These are phyloP conservation scores for Circinella umbellata DNA, from an alignment of 371 early-diverging fungal genomes.

Conservation along the genomic window DNA sequence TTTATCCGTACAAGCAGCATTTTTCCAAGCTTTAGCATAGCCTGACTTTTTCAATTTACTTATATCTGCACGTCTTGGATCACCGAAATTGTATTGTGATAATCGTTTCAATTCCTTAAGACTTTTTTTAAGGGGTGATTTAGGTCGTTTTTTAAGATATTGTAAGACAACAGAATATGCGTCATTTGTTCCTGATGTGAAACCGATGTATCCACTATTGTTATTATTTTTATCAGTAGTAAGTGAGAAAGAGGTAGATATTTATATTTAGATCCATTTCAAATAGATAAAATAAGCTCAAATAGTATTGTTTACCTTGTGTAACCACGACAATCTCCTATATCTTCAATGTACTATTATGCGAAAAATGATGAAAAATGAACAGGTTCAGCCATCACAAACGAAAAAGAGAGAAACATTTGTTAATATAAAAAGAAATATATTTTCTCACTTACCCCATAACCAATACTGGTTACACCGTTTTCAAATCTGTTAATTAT, in stretches of 20 bases:
- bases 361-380: neutral
- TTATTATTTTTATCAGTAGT: no score
- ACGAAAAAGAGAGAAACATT: neutral
- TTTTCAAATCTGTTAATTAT: conserved; percentile 41
- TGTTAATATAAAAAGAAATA: neutral
- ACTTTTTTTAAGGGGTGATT: conserved; percentile 33
- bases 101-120: conserved; percentile 40
- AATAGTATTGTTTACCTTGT: conserved; percentile 35
- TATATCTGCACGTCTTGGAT: conserved; percentile 35
- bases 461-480: conserved; percentile 50
- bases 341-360: conserved; percentile 36
- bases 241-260: no score
- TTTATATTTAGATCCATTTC: no score
- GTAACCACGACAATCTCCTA: conserved; percentile 54
- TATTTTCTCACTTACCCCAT: conserved; percentile 33
- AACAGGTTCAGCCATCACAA: neutral
- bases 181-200: conserved; percentile 65
- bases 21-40: conserved; percentile 38
- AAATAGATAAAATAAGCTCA: no score
- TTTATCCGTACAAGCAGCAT: conserved; percentile 40
- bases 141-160: conserved; percentile 40
- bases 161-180: conserved; percentile 56
- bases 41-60: conserved; percentile 22
- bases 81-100: conserved; percentile 36
- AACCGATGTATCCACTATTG: conserved; percentile 62